These are phyloP conservation scores for Arthroderma sp. DNA, from an alignment of 2,329 filamentous ascomycete genomes.

Conservation along the genomic window DNA sequence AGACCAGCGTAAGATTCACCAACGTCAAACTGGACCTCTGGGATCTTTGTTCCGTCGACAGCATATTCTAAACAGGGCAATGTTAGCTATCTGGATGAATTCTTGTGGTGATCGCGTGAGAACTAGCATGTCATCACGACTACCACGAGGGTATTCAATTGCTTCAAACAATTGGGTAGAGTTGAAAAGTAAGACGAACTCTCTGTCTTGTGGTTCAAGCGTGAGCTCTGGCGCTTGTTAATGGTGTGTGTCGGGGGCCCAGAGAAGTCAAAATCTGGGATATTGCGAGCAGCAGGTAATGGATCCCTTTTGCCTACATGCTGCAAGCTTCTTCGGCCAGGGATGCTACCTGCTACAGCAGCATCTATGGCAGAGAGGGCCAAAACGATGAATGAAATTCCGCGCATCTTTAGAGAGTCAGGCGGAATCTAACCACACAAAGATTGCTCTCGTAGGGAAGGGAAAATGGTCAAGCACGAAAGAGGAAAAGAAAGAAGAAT, in stretches of 20 bases:
- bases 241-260: neutral
- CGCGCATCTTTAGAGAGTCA: slow-evolving; percentile 5
- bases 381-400: slow-evolving; percentile 6
- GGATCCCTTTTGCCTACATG: slow-evolving; percentile 7
- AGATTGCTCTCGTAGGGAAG: neutral
- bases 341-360: slow-evolving; percentile 1
- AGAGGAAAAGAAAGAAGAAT: neutral
- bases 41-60: slow-evolving; percentile 53
- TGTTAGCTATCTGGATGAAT: neutral
- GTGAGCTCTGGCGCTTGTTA: neutral
- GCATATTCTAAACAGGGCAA: slow-evolving; percentile 40
- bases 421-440: neutral
- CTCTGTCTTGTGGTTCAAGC: slow-evolving; percentile 9
- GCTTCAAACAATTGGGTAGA: neutral
- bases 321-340: slow-evolving; percentile 4
- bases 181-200: slow-evolving; percentile 3
- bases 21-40: slow-evolving; percentile 58
- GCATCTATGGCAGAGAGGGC: slow-evolving; percentile 6
- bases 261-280: neutral
- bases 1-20: slow-evolving; percentile 41
- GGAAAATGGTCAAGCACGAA: neutral
- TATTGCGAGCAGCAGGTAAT: neutral
- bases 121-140: neutral
- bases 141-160: neutral
- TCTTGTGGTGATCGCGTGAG: neutral